Conservation (phyloP, 1,284 basidiomycete genomes). For the Microbotryum intermedium region DNA sequence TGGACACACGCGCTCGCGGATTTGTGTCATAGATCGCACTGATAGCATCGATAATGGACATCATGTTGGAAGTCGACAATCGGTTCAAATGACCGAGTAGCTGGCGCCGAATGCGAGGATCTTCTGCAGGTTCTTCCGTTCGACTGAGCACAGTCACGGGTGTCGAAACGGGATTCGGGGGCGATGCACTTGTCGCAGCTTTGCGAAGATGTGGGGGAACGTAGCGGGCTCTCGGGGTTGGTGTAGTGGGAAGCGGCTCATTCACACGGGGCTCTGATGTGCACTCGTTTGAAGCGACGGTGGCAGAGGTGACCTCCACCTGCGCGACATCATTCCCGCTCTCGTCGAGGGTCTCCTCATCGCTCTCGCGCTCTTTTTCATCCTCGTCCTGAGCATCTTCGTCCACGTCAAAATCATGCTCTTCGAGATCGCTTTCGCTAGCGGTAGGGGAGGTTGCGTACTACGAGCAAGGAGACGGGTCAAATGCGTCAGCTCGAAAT, state of each 20-base stretch:
- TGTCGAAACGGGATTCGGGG: not conserved
- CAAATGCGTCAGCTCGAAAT: too few relatives aligned
- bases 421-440: conserved; percentile 7
- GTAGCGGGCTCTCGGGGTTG: conserved; percentile 38
- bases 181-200: conserved; percentile 33
- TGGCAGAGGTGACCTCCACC: conserved; percentile 32
- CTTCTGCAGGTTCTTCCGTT: conserved; percentile 15
- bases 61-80: conserved; percentile 53
- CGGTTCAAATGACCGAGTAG: conserved; percentile 48
- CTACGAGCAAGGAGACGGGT: too few relatives aligned
- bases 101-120: conserved; percentile 56
- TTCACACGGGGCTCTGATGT: too few relatives aligned
- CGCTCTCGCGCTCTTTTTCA: conserved; percentile 5
- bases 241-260: conserved; percentile 8
- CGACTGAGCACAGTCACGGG: not conserved
- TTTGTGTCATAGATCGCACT: conserved; percentile 70
- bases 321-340: conserved; percentile 17
- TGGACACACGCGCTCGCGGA: conserved; percentile 75
- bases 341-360: conserved; percentile 18
- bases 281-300: not conserved
- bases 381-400: conserved; percentile 24
- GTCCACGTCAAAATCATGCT: conserved; percentile 21
- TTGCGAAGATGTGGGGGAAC: conserved; percentile 47
- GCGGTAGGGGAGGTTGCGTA: too few relatives aligned
- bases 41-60: conserved; percentile 64